phyloP scores from a whole-genome alignment of 2,329 filamentous ascomycete species.

The Triangularia setosa region DNA sequence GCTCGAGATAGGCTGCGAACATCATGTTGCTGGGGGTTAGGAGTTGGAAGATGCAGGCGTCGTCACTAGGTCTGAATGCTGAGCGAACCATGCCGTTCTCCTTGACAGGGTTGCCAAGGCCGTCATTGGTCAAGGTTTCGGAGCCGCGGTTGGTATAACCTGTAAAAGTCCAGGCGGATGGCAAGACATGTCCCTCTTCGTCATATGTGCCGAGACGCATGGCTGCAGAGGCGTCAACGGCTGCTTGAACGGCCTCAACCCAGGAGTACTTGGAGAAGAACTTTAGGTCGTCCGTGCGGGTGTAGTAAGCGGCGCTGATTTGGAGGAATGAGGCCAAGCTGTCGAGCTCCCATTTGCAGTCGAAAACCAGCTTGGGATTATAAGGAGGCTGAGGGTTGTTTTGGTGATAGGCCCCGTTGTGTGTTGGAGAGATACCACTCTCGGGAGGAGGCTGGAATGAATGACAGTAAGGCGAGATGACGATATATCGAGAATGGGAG shows the following conservation, averaged over 20 bases:
- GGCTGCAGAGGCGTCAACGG: conserved; percentile 61
- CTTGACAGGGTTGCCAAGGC: conserved; percentile 73
- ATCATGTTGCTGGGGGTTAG: conserved; percentile 78
- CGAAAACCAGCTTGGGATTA: conserved; percentile 66
- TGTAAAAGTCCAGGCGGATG: conserved; percentile 65
- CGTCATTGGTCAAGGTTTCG: conserved; percentile 69
- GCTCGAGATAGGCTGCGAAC: conserved; percentile 57
- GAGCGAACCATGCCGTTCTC: conserved; percentile 73
- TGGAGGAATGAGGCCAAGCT: conserved; percentile 83
- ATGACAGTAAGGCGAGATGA: conserved; percentile 77
- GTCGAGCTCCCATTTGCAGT: conserved; percentile 91
- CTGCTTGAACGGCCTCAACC: conserved; percentile 63
- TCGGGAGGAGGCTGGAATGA: conserved; percentile 83
- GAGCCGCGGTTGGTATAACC: conserved; percentile 67
- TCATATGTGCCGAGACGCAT: conserved; percentile 69
- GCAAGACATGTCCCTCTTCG: conserved; percentile 47
- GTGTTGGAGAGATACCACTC: conserved; percentile 58
- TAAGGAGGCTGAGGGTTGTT: conserved; percentile 61
- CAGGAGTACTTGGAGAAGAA: conserved; percentile 59
- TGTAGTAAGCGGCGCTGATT: conserved; percentile 72
- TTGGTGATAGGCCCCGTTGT: conserved; percentile 55
- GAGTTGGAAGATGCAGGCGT: conserved; percentile 75
- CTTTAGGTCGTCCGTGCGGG: conserved; percentile 54
- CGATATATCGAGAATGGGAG: conserved; percentile 64
- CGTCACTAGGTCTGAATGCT: conserved; percentile 79